Percentiles rank a stretch among this genome's conserved stretches.
Evolutionary conservation across 2,329 filamentous ascomycete species (phyloP).

Genomic region (Colletotrichum truncatum): DNA sequence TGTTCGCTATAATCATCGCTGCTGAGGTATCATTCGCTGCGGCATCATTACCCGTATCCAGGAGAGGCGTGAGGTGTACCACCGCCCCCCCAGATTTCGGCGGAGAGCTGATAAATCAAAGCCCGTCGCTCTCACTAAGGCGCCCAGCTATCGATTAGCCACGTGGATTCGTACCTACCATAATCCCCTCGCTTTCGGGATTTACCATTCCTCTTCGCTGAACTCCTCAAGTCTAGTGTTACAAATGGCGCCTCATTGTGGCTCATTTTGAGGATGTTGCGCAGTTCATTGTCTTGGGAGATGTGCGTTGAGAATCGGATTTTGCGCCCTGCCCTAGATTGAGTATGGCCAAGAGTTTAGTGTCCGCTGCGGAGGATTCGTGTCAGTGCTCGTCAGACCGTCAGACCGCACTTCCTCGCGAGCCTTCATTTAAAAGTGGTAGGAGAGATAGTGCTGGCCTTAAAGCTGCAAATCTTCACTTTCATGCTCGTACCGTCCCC

Average conservation of each 20-base stretch:
- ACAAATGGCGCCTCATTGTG: background rate
- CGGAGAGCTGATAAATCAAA: background rate
- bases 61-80: background rate
- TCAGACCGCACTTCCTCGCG: no score
- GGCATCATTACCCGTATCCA: background rate
- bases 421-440: no score
- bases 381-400: no score
- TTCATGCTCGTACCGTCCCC: no score
- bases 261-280: background rate
- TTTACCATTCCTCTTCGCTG: background rate
- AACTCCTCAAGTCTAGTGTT: background rate
- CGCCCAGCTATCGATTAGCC: background rate
- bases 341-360: background rate
- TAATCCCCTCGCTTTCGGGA: background rate
- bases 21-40: background rate
- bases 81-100: background rate
- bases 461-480: no score
- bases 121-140: background rate
- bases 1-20: constrained; percentile 6
- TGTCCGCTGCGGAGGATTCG: background rate
- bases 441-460: no score
- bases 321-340: background rate
- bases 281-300: background rate
- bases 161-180: background rate
- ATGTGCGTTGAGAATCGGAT: background rate